Evolutionary conservation across 768 basidiomycete genomes (phyloP), one percentile per base, ranked within the genome.

Genomic region (Boletus sp.): DNA sequence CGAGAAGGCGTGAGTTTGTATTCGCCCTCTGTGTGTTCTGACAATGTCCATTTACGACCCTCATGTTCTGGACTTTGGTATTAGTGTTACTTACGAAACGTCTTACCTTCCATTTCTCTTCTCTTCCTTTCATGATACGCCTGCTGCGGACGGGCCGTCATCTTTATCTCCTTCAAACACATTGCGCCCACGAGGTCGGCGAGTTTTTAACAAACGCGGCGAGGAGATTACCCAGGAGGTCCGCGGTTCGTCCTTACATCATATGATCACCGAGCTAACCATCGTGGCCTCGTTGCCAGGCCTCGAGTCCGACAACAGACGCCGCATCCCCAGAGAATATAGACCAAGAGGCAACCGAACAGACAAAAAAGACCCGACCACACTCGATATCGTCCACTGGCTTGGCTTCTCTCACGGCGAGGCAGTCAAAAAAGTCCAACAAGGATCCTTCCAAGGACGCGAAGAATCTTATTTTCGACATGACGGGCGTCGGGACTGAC

Each of bases 81-180:
- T 56, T 52, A 67, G 63, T 39, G 74, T 82, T 50, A 71, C 77
- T 41, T 78, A 86, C 63, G 86, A 88, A 68, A 63, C 77, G 15
- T 88, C 86, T 1, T 87, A 86, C 68, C 68, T 87, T 29, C 86
- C 86, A 5, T 88, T 88, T 68, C 70, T 87, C 17, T 86, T 85
- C 62, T 71, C 78, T 52, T 72, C 78, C 42, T 58, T 68, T 49
- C 60, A 64, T 8, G 69, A 69, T 54, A 64, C 59, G 49, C 53
- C 64, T 50, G 47, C 64, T 56, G 65, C 63, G 45, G 57, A 66
- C 33, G 57, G 55, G 24, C 56, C 57, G 52, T 62, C 70, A 48
- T 57, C 63, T 53, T 37, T 60, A 62, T 62, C 63, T 52, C 56
- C 56, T 54, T 52, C 64, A 59, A 51, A 58, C 58, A 20, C 62